Evolutionary conservation across 1,284 basidiomycete genomes (phyloP), one percentile per base, ranked within the genome.

Genomic region (Ustilago xerochloae): DNA sequence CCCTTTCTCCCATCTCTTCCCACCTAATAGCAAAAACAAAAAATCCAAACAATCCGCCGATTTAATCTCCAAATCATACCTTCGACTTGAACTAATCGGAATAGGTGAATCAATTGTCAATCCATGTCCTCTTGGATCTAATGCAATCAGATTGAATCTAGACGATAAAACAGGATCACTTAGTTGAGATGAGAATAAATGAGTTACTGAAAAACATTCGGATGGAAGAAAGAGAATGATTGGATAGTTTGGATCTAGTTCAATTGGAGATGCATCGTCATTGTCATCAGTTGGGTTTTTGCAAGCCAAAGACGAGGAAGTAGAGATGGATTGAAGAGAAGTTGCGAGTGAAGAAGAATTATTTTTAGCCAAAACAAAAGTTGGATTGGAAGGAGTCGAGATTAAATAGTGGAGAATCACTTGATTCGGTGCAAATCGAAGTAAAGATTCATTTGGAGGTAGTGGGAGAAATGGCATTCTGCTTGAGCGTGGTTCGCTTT

Each of bases 61-160:
- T 20, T 67, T 67, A 35, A 56, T 30, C 26, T 67, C 64, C 13
- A 67, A 28, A 26, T 67, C 64, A 48, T 66, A 66, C 39, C 43
- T 48, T 3, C 51, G 3, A 1, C 41, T 28, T 6, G 33, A n/a
- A 13, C n/a, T 33, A 5, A 9, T 22, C 9, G 12, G 28, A n/a
- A 64, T 57, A 3, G 62, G 62, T 2, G 51, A 33, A 12, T 67
- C 64, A 1, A n/a, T 16, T 2, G 64, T 62, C 15, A 67, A 28
- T 0, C 64, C 64, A 18, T 67, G 59, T 5, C 64, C 64, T 1
- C 64, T 16, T 4, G 64, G 59, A 18, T 67, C 64, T 13, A 67
- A 28, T 1, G 64, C 64, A 3, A 62, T 45, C 13, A 67, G 50
- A 32, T 67, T 67, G 35, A 67, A 67, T 4, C 8, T 15, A 1